Evolutionary conservation across 2,329 filamentous ascomycete species (phyloP).

Genomic region (Fusarium sp.): DNA sequence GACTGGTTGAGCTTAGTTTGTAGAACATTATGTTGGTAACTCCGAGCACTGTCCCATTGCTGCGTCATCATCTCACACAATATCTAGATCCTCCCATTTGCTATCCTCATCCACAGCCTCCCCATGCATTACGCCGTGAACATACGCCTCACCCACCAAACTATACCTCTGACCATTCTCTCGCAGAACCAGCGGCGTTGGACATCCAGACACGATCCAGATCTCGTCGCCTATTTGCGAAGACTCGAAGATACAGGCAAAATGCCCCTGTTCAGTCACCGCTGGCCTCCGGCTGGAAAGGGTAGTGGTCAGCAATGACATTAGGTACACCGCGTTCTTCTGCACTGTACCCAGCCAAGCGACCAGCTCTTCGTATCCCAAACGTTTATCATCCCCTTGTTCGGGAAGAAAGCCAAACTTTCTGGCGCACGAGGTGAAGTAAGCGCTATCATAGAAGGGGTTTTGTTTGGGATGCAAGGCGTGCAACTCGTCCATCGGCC

Average conservation of each 20-base stretch:
- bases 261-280: not conserved
- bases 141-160: not conserved
- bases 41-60: too few relatives aligned
- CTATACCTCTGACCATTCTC: not conserved
- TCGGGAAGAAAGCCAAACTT: not conserved
- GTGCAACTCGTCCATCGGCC: not conserved
- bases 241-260: not conserved
- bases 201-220: constrained; percentile 1
- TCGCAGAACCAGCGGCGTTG: not conserved
- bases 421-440: not conserved
- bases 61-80: not conserved
- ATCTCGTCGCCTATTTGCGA: not conserved
- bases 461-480: not conserved
- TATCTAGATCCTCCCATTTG: not conserved
- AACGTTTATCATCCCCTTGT: not conserved
- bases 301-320: not conserved
- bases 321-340: not conserved
- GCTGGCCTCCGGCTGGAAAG: not conserved
- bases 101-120: not conserved
- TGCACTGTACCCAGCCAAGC: not conserved
- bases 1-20: too few relatives aligned
- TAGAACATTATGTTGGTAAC: too few relatives aligned
- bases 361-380: not conserved
- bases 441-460: not conserved
- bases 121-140: constrained; percentile 1